These are phyloP conservation scores for Citrullus mucosospermus DNA, from an alignment of 306 rosid genomes.

Conservation along the genomic window DNA sequence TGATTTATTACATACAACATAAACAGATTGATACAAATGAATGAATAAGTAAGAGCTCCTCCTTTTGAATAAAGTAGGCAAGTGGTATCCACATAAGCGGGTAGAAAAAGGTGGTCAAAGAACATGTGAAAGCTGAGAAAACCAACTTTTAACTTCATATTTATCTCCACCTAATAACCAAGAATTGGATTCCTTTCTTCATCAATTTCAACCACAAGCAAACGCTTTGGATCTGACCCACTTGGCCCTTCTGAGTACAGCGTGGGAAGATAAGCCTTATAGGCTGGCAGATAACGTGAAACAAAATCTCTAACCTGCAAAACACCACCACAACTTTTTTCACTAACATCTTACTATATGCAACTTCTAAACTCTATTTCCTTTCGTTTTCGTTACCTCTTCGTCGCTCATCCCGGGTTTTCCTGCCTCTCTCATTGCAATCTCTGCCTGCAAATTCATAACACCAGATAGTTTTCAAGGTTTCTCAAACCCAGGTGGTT, in stretches of 20 bases:
- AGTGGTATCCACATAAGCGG: neutral
- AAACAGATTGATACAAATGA: neutral
- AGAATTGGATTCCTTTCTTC: constrained; percentile 89
- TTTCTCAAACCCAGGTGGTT: neutral
- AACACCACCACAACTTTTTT: constrained; percentile 7
- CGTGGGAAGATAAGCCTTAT: constrained; percentile 84
- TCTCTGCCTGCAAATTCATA: constrained; percentile 70
- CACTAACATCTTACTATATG: neutral
- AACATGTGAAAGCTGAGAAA: neutral
- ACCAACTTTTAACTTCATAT: neutral
- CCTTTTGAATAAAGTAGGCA: neutral
- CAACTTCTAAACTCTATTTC: neutral
- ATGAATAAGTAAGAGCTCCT: neutral
- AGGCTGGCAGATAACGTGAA: constrained; percentile 88
- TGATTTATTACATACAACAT: neutral
- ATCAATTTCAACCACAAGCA: constrained; percentile 67
- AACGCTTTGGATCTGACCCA: constrained; percentile 62
- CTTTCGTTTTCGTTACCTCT: constrained; percentile 35
- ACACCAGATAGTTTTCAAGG: neutral
- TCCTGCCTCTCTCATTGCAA: constrained; percentile 95
- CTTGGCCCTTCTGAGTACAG: constrained; percentile 77
- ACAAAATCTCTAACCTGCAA: constrained; percentile 79
- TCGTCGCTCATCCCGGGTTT: constrained; percentile 89
- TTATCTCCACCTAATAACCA: constrained; percentile 13
- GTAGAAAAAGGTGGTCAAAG: neutral